These are phyloP conservation scores for Nepenthes mirabilis DNA, from an alignment of 148 eudicot species.

Conservation along the genomic window DNA sequence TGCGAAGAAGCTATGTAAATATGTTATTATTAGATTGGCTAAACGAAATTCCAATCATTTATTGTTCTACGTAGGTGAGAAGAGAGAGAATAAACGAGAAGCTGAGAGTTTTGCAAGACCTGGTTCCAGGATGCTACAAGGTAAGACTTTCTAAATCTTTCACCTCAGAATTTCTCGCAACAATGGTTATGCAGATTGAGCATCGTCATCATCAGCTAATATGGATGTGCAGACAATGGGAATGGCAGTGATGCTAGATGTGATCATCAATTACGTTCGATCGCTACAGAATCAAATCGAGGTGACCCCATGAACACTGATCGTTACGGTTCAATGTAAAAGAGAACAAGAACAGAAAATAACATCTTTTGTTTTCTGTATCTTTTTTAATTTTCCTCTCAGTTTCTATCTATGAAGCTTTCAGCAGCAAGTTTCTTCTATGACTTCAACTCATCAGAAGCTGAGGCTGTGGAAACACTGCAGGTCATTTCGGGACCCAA, in stretches of 20 bases:
- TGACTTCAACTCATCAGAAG: constrained; percentile 79
- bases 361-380: background rate
- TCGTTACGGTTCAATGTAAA: background rate
- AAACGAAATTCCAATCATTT: too few relatives aligned
- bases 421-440: constrained; percentile 84
- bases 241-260: constrained; percentile 90
- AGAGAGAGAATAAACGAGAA: constrained; percentile 76
- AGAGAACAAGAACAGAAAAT: too few relatives aligned
- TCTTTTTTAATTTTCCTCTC: constrained; percentile 1
- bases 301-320: constrained; percentile 15
- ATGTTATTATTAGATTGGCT: background rate
- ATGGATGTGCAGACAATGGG: constrained; percentile 61
- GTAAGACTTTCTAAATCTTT: constrained; percentile 14
- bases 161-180: background rate
- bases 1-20: background rate
- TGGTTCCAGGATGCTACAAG: constrained; percentile 89
- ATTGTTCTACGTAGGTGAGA: constrained; percentile 23
- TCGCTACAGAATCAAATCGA: constrained; percentile 84
- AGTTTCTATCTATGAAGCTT: constrained; percentile 91
- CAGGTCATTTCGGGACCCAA: constrained; percentile 23
- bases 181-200: background rate
- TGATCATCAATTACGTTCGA: constrained; percentile 62
- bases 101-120: constrained; percentile 55
- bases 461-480: constrained; percentile 47
- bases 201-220: background rate